Conservation (phyloP, 2,329 filamentous ascomycete species). For the Leptographium lundbergii region DNA sequence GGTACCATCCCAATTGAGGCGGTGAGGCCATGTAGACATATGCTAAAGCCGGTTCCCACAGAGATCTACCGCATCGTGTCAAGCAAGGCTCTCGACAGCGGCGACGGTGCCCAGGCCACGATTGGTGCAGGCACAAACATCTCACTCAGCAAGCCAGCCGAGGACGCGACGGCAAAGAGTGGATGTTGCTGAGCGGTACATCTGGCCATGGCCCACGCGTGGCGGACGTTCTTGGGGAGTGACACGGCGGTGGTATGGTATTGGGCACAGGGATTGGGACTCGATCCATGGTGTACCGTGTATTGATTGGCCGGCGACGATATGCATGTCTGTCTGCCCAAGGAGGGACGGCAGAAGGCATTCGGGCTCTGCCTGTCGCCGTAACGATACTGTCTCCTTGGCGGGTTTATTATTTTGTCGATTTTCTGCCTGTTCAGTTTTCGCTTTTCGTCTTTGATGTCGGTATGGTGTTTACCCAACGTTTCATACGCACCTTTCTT, state of each 20-base stretch:
- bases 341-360: not conserved
- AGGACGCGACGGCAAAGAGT: constrained; percentile 61
- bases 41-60: constrained; percentile 23
- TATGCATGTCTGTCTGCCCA: constrained; percentile 2
- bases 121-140: constrained; percentile 73
- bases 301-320: constrained; percentile 4
- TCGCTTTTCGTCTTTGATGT: not conserved
- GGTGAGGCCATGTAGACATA: not conserved
- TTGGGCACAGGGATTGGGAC: constrained; percentile 7
- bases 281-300: constrained; percentile 8
- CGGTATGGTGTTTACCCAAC: not conserved
- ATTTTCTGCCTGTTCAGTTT: not conserved
- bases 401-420: constrained; percentile 1
- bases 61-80: constrained; percentile 99
- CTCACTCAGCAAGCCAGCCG: constrained; percentile 73
- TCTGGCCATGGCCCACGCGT: not conserved
- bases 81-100: constrained; percentile 88
- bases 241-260: not conserved
- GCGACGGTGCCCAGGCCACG: constrained; percentile 67
- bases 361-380: not conserved
- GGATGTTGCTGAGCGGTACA: constrained; percentile 56
- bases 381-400: not conserved
- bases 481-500: not conserved
- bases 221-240: not conserved
- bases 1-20: constrained; percentile 16